Percentiles rank a stretch among this genome's conserved stretches.
Evolutionary conservation across 2,329 filamentous ascomycete genomes (phyloP).

Genomic region (Shiraia sp.): DNA sequence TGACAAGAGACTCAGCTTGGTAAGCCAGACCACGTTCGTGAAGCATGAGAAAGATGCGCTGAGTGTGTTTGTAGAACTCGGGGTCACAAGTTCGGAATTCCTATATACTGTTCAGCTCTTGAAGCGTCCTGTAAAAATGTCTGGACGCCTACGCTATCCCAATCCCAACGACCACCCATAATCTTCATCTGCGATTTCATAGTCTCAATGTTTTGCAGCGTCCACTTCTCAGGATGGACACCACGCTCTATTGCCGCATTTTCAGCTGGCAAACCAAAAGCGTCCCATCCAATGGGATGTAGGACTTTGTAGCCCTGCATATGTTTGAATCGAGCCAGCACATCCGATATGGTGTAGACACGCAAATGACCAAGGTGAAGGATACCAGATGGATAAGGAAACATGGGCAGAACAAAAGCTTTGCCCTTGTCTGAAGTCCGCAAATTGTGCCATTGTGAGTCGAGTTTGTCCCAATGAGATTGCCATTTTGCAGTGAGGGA

Average conservation of each 20-base stretch:
- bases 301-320: slow-evolving; percentile 76
- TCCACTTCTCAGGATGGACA: slow-evolving; percentile 78
- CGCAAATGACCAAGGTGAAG: slow-evolving; percentile 86
- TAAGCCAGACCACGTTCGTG: slow-evolving; percentile 77
- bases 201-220: slow-evolving; percentile 73
- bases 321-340: slow-evolving; percentile 73
- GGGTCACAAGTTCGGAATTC: slow-evolving; percentile 85
- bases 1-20: slow-evolving; percentile 80
- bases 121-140: no score
- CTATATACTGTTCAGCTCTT: slow-evolving; percentile 50
- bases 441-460: slow-evolving; percentile 11
- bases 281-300: slow-evolving; percentile 94
- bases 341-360: slow-evolving; percentile 89
- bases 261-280: slow-evolving; percentile 87
- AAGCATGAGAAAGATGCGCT: slow-evolving; percentile 80
- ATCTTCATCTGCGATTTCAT: slow-evolving; percentile 81
- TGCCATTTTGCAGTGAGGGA: slow-evolving; percentile 56
- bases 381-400: slow-evolving; percentile 86
- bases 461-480: slow-evolving; percentile 48
- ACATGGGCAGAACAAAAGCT: slow-evolving; percentile 84
- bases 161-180: slow-evolving; percentile 85
- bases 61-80: slow-evolving; percentile 86
- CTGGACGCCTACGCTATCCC: slow-evolving; percentile 66
- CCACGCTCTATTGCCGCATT: slow-evolving; percentile 87
- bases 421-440: slow-evolving; percentile 39